Conservation (phyloP, 345 rosid species). For the Sonneratia alba region DNA sequence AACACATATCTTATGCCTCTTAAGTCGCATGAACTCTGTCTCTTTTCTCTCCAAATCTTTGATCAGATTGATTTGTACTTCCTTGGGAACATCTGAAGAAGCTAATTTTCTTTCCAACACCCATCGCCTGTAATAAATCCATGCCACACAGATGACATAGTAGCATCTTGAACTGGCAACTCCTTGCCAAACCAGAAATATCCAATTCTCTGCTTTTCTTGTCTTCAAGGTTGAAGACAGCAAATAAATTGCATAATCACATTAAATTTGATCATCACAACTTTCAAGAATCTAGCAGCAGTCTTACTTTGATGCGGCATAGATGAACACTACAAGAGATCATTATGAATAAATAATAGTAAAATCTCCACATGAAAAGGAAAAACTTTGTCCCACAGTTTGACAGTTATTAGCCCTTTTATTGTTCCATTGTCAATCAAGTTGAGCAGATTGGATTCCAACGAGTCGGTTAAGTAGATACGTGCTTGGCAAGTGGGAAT, state of each 20-base stretch:
- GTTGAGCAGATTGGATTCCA: neutral
- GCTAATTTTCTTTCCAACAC: conserved; percentile 83
- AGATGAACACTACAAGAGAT: neutral
- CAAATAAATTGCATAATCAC: neutral
- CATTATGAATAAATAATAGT: neutral
- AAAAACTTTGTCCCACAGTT: neutral
- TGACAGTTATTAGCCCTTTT: neutral
- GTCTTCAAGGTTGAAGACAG: neutral
- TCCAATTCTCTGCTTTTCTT: neutral
- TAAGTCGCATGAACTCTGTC: conserved; percentile 92
- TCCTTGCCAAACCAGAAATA: neutral
- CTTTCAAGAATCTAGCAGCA: neutral
- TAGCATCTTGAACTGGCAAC: conserved; percentile 4
- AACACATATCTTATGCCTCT: conserved; percentile 82
- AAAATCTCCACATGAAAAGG: neutral
- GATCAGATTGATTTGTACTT: conserved; percentile 75
- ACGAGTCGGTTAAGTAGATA: neutral
- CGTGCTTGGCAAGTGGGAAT: neutral
- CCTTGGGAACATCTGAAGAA: conserved; percentile 80
- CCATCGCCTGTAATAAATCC: conserved; percentile 61
- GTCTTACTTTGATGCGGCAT: neutral
- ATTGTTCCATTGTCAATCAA: neutral
- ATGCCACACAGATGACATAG: conserved; percentile 12
- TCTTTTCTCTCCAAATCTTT: conserved; percentile 93
- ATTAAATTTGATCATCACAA: neutral